Conservation (phyloP, 352 stramenopile species). For the Phytophthora crassamura region DNA sequence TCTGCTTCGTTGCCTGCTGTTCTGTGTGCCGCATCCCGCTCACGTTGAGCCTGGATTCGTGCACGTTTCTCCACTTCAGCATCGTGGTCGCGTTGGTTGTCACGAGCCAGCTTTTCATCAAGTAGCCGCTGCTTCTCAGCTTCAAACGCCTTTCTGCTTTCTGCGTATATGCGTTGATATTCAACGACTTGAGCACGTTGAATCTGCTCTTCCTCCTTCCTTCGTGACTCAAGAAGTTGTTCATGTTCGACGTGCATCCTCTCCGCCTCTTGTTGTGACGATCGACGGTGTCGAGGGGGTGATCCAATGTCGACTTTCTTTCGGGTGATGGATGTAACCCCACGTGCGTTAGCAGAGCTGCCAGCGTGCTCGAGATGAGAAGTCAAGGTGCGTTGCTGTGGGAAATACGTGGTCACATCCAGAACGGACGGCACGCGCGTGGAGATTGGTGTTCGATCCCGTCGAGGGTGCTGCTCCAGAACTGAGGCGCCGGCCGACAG, state of each 20-base stretch:
- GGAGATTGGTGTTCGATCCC: not conserved
- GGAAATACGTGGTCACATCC: conserved; percentile 32
- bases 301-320: conserved; percentile 34
- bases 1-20: not conserved
- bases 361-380: not conserved
- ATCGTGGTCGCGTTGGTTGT: conserved; percentile 25
- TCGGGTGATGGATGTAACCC: conserved; percentile 21
- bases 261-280: conserved; percentile 12
- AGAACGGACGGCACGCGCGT: conserved; percentile 32
- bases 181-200: conserved; percentile 25
- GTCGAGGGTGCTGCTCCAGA: conserved; percentile 2
- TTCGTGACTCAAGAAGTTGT: conserved; percentile 14
- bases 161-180: conserved; percentile 26
- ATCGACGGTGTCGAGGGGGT: conserved; percentile 10
- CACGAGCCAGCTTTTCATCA: conserved; percentile 12
- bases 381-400: not conserved
- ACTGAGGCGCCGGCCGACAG: not conserved
- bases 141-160: conserved; percentile 25
- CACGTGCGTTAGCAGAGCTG: not conserved
- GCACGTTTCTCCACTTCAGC: conserved; percentile 20
- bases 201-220: conserved; percentile 19
- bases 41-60: conserved; percentile 14
- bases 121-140: conserved; percentile 22
- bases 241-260: not conserved
- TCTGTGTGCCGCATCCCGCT: conserved; percentile 21